A percentile compares a stretch with the other conserved stretches of the same genome.
phyloP scores from a whole-genome alignment of 495 filamentous ascomycete species.

The Penicillium turbatum region DNA sequence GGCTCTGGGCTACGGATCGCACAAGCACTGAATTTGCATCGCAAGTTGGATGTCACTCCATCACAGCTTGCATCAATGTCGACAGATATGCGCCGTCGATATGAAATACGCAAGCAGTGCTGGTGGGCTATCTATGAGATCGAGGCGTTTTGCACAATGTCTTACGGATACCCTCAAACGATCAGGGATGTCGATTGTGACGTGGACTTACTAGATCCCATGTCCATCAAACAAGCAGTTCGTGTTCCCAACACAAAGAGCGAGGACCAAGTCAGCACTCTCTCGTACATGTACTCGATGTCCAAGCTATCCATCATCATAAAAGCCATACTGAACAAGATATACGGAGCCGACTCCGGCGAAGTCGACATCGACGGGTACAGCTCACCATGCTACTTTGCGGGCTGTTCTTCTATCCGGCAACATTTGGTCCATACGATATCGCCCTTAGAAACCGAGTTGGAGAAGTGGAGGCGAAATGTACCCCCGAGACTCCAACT shows the following conservation, averaged over 20 bases:
- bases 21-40: slow-evolving; percentile 35
- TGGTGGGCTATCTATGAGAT: slow-evolving; percentile 44
- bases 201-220: slow-evolving; percentile 29
- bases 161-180: slow-evolving; percentile 34
- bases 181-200: slow-evolving; percentile 35
- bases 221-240: slow-evolving; percentile 11
- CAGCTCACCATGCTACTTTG: background rate
- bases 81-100: slow-evolving; percentile 4
- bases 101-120: slow-evolving; percentile 33
- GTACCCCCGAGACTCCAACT: slow-evolving; percentile 15
- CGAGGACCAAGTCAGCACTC: slow-evolving; percentile 13
- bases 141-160: slow-evolving; percentile 37
- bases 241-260: slow-evolving; percentile 9
- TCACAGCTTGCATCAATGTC: background rate
- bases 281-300: slow-evolving; percentile 33
- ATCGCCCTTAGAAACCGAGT: slow-evolving; percentile 1
- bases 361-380: background rate
- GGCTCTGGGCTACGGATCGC: slow-evolving; percentile 34
- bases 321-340: slow-evolving; percentile 19
- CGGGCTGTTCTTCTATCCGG: background rate
- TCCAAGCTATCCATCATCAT: slow-evolving; percentile 27
- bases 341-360: slow-evolving; percentile 23
- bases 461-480: slow-evolving; percentile 20
- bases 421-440: background rate
- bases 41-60: slow-evolving; percentile 3